phyloP scores from a whole-genome alignment of 352 stramenopile species.

The Paralagenidium karlingii region DNA sequence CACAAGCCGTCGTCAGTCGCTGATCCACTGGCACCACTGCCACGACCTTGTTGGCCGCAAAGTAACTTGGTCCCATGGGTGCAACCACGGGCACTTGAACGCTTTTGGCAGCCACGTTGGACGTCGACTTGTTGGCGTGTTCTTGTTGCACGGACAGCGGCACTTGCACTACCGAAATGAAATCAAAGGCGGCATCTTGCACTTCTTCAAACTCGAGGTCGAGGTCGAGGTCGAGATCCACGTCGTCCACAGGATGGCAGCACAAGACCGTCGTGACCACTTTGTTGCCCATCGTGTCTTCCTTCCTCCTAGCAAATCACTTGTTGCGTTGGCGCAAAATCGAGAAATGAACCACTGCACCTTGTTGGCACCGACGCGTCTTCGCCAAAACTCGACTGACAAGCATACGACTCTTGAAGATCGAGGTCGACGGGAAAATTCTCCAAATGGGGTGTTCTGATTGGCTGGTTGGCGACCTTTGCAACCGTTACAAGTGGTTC shows the following conservation, averaged over 20 bases:
- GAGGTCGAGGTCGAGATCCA: too few relatives aligned
- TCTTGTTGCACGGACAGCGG: conserved; percentile 7
- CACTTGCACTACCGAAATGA: conserved; percentile 10
- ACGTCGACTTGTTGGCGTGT: conserved; percentile 3
- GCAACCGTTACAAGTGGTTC: too few relatives aligned
- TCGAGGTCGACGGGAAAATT: too few relatives aligned
- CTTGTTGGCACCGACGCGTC: too few relatives aligned
- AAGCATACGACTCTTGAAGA: too few relatives aligned
- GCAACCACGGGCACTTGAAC: too few relatives aligned
- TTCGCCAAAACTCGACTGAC: too few relatives aligned
- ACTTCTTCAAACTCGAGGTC: conserved; percentile 24
- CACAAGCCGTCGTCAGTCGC: neutral
- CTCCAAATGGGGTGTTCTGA: too few relatives aligned
- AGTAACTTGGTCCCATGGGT: neutral
- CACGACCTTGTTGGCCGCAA: conserved; percentile 8
- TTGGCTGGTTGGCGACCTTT: too few relatives aligned
- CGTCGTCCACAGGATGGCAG: conserved; percentile 3
- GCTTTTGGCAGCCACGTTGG: too few relatives aligned
- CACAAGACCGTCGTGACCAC: conserved; percentile 12
- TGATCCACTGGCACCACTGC: conserved; percentile 13
- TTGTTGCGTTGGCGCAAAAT: conserved; percentile 5
- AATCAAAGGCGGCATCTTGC: conserved; percentile 18
- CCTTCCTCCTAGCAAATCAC: too few relatives aligned
- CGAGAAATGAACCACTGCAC: conserved; percentile 8
- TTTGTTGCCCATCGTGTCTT: conserved; percentile 13